These are phyloP conservation scores for Pseudogymnoascus sp. DNA, from an alignment of 2,329 filamentous ascomycete genomes.

Conservation along the genomic window DNA sequence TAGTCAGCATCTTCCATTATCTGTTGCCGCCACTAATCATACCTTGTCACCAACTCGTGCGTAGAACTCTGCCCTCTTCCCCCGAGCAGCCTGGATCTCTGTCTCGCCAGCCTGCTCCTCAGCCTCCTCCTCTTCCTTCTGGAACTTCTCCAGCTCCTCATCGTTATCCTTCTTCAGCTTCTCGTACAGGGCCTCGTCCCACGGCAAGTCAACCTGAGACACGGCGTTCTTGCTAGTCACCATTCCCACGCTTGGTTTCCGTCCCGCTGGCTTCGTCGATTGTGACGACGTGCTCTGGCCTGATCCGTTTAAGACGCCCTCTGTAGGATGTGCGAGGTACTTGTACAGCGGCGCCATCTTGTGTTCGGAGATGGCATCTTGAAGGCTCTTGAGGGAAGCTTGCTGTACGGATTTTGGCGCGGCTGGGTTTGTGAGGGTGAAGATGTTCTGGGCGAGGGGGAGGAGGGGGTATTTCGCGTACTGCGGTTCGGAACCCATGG, in stretches of 20 bases:
- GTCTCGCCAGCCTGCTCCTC: conserved; percentile 94
- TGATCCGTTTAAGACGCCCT: conserved; percentile 46
- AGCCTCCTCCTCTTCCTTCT: conserved; percentile 88
- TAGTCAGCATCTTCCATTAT: conserved; percentile 16
- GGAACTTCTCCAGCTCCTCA: conserved; percentile 63
- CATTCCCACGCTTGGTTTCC: conserved; percentile 68
- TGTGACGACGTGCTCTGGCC: conserved; percentile 39
- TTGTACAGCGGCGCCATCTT: conserved; percentile 85
- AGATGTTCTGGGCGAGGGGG: conserved; percentile 75
- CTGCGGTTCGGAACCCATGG: conserved; percentile 73
- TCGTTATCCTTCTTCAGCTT: conserved; percentile 70
- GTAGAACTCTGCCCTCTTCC: conserved; percentile 94
- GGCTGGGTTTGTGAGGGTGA: conserved; percentile 75
- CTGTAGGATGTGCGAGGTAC: conserved; percentile 71
- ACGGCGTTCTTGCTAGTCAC: conserved; percentile 62
- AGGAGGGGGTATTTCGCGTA: conserved; percentile 80
- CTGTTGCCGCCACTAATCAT: conserved; percentile 19
- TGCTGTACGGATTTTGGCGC: conserved; percentile 59
- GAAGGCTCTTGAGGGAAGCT: conserved; percentile 61
- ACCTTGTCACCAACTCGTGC: conserved; percentile 95
- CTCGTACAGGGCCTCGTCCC: conserved; percentile 85
- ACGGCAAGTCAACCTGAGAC: conserved; percentile 62
- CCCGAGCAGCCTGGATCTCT: conserved; percentile 83
- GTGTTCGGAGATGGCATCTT: conserved; percentile 74
- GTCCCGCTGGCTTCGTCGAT: conserved; percentile 47